A percentile compares a stretch with the other conserved stretches of the same genome.
Conservation (phyloP, 768 basidiomycete genomes). For the Xerocomus potaroensis region DNA sequence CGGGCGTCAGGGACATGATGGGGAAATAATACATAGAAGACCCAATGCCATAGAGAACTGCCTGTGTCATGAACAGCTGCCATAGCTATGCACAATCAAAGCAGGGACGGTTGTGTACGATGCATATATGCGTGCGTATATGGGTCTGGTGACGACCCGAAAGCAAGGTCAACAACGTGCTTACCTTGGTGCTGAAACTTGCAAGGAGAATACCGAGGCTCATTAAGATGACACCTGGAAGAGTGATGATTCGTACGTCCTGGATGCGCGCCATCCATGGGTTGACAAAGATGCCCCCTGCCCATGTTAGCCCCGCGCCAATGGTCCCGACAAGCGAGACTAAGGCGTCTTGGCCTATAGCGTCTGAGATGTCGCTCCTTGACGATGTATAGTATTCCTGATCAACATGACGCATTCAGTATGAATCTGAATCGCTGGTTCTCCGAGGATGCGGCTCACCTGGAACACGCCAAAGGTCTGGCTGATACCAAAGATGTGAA, state of each 20-base stretch:
- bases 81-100: neutral
- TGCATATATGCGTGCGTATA: neutral
- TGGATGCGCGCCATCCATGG: conserved; percentile 1
- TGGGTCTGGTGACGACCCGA: neutral
- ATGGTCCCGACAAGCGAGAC: conserved; percentile 1
- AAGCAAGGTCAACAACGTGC: neutral
- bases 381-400: conserved; percentile 4
- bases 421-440: too few relatives aligned
- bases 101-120: neutral
- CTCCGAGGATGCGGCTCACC: neutral
- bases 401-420: neutral
- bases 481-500: neutral
- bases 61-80: conserved; percentile 1
- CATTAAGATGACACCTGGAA: neutral
- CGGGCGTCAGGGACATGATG: neutral
- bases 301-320: conserved; percentile 3
- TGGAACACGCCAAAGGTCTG: neutral
- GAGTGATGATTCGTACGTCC: neutral
- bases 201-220: neutral
- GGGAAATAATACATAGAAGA: conserved; percentile 3
- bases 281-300: neutral
- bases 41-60: neutral
- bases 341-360: conserved; percentile 1
- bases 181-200: neutral
- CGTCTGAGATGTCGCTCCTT: neutral